phyloP scores from a whole-genome alignment of 257 asterid genomes.

The Primulina eburnea region DNA sequence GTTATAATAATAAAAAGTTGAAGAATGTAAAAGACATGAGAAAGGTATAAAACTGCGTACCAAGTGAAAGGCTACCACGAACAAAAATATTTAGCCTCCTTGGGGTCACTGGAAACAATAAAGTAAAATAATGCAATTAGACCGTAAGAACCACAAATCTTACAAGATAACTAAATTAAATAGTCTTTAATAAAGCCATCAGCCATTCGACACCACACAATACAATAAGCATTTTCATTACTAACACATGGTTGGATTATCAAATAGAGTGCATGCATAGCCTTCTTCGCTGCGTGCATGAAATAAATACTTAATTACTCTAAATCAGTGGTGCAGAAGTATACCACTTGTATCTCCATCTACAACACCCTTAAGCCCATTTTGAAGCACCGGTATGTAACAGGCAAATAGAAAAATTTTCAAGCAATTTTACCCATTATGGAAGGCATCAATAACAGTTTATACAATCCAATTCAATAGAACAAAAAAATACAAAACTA shows the following conservation, averaged over 20 bases:
- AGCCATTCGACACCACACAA: not conserved
- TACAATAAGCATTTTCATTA: not conserved
- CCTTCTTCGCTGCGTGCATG: conserved; percentile 2
- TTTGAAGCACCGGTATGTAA: not conserved
- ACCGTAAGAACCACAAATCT: conserved; percentile 13
- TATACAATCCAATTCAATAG: conserved; percentile 1
- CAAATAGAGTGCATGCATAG: not conserved
- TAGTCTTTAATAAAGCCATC: conserved; percentile 2
- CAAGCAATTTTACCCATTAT: not conserved
- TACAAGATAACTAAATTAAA: conserved; percentile 12
- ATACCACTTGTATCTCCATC: conserved; percentile 20
- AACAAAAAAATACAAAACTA: not conserved
- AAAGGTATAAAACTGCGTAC: conserved; percentile 36
- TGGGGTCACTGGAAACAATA: conserved; percentile 46
- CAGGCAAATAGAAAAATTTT: not conserved
- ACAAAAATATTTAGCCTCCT: conserved; percentile 31
- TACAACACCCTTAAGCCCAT: not conserved
- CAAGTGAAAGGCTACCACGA: conserved; percentile 35
- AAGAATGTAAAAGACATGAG: not conserved
- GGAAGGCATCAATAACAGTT: not conserved
- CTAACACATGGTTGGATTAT: not conserved
- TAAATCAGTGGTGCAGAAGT: conserved; percentile 33
- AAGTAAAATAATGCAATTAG: conserved; percentile 23
- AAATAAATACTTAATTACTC: not conserved
- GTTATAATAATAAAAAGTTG: not conserved